Base-by-base conservation (phyloP, 176 grass and related monocot species). In the Miscanthus lutarioriparius region DNA sequence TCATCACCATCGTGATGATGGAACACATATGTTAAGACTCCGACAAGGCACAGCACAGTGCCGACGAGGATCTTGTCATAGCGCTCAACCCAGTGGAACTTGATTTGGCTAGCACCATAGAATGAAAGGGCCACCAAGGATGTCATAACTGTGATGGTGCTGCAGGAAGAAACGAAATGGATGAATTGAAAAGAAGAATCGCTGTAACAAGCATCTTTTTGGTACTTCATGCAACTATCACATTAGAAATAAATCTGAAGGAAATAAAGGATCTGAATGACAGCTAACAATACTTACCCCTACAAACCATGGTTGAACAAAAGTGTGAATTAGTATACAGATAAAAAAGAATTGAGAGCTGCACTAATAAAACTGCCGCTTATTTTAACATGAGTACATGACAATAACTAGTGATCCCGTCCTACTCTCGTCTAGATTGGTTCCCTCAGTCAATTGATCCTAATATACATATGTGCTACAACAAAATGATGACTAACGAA, bases 71-170 rank as follows among this genome's bases (percentile, higher is more conserved):
- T 77, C 89, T 98, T 98, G 71, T 98, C 96, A 1, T 98, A 90
- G 8, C 88, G 89, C 87, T 98, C 96, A 33, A 98, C 93, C 96
- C 96, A 98, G 67, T 98, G 96, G 83, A 98, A 96, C 81, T 95
- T 95, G 80, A 98, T 86, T 59, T 98, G 93, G 88, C 96, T 98
- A 26, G 96, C 96, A 41, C 96, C 96, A 22, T 92, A 95, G 72
- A 90, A 98, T 12, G 96, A 95, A 69, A 98, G 91, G 40, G 96
- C 96, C 64, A 98, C 96, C 69, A 98, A 53, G 64, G 93, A 98
- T 22, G 93, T 98, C 96, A 98, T 98, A 16, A 98, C 96, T n/a
- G 96, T 89, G 70, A 95, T 94, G 6, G 96, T 98, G 78, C 96
- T 98, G 91, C 67, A 91, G 6, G 47, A 85, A 33, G 16, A 79